Evolutionary conservation across 768 basidiomycete genomes (phyloP), one percentile per base, ranked within the genome.

Genomic region (Mrakia gelida): DNA sequence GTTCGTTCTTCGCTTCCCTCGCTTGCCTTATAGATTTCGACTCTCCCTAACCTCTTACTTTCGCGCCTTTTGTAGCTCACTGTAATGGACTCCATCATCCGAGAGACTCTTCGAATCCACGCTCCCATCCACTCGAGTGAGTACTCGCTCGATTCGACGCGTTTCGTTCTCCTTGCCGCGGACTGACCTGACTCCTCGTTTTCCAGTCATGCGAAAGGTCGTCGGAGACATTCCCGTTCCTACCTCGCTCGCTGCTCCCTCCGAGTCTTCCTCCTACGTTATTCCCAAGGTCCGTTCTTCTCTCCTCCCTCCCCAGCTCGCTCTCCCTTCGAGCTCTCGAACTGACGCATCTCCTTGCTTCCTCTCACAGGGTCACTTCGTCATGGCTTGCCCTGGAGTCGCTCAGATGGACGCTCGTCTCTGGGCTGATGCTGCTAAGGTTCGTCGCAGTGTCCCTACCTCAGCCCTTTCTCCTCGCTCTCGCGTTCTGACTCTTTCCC

Each of bases 331-430:
- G 43, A 45, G 10, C 18, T 1, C 23, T 18, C 18, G 7, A 26
- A 0, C 38, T 63, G n/a, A 30, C 54, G 9, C 5, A 1, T 38
- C 11, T 13, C 28, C 23, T 49, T 34, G 4, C 34, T 45, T 75
- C 2, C 26, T 3, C 26, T 0, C 62, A 16, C 34, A 75, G 83
- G 95, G 94, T 41, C 87, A 95, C 86, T 95, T 88, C 82, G 92
- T 97, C 61, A 89, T 98, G 80, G 92, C 97, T 30, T 93, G 90
- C 65, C 94, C 96, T 0, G 90, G 91, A 70, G 89, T 97, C 81
- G 91, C 91, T 81, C 94, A 96, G 84, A 87, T 92, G 81, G 97
- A 99, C 85, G 92, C 92, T 1, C 80, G 83, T 8, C 87, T 95
- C 78, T 99, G 96, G 96, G 89, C 86, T 75, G 87, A 92, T 77